Evolutionary conservation across 768 basidiomycete species (phyloP).

Genomic region (Mycena epipterygia): DNA sequence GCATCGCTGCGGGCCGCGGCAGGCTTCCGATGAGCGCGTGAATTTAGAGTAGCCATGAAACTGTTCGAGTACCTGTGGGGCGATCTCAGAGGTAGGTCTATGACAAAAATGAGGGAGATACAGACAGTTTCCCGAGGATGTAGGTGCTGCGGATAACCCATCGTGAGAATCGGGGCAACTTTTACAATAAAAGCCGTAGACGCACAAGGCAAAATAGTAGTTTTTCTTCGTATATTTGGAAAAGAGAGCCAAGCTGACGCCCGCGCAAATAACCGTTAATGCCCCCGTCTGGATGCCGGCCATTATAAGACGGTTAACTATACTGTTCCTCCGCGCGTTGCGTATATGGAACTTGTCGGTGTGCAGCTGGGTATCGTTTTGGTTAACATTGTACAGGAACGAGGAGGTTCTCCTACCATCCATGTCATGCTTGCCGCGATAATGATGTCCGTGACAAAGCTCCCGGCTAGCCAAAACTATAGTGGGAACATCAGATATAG

Average conservation of each 20-base stretch:
- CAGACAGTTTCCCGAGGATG: conserved; percentile 18
- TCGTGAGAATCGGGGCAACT: not conserved
- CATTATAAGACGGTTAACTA: conserved; percentile 13
- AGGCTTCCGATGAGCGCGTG: not conserved
- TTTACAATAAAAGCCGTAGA: not conserved
- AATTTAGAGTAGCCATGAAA: conserved; percentile 19
- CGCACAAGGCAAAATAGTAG: conserved; percentile 17
- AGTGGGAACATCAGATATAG: not conserved
- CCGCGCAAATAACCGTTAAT: conserved; percentile 14
- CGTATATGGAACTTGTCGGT: not conserved
- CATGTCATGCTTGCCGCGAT: conserved; percentile 7
- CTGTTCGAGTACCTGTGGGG: conserved; percentile 21
- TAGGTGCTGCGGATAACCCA: not conserved
- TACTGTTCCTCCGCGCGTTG: not conserved
- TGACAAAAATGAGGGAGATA: not conserved
- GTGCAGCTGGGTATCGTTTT: not conserved
- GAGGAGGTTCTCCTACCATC: not conserved
- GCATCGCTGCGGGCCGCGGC: too few relatives aligned
- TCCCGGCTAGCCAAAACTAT: conserved; percentile 18
- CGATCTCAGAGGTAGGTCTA: not conserved
- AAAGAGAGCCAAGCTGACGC: conserved; percentile 7
- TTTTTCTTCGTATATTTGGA: conserved; percentile 20
- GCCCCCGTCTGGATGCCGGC: conserved; percentile 12
- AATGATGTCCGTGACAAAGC: conserved; percentile 18
- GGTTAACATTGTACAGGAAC: not conserved